Conservation (phyloP, 305 asterid species). For the Solanum hybrid region DNA sequence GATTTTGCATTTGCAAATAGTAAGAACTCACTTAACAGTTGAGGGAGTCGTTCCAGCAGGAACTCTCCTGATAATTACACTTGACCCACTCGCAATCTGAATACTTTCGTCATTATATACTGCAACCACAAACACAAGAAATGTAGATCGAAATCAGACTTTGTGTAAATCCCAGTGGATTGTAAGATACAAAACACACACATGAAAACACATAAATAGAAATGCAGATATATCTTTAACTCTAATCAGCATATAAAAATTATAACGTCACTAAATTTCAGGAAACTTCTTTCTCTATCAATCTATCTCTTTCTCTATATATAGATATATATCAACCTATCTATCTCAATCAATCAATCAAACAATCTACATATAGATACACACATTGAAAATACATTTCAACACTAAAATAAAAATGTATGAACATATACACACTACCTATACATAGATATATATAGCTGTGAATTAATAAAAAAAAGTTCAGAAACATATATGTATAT, state of each 20-base stretch:
- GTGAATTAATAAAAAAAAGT: not conserved
- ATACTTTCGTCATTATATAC: conserved; percentile 52
- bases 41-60: conserved; percentile 44
- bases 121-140: conserved; percentile 11
- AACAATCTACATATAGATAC: not conserved
- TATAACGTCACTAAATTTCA: not conserved
- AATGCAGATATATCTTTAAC: not conserved
- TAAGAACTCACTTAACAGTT: conserved; percentile 35
- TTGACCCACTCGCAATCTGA: conserved; percentile 64
- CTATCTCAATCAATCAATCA: not conserved
- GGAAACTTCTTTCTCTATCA: not conserved
- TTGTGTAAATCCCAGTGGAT: not conserved
- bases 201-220: not conserved
- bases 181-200: not conserved
- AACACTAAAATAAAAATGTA: not conserved
- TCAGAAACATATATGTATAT: not conserved
- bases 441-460: not conserved
- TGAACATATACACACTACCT: not conserved
- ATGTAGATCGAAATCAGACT: not conserved
- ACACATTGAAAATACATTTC: not conserved
- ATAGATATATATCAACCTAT: not conserved
- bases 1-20: not conserved
- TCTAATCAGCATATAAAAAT: not conserved
- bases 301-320: not conserved
- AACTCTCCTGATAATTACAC: conserved; percentile 76